These are phyloP conservation scores for Entomortierella beljakovae DNA, from an alignment of 192 early-diverging fungal genomes.

Conservation along the genomic window DNA sequence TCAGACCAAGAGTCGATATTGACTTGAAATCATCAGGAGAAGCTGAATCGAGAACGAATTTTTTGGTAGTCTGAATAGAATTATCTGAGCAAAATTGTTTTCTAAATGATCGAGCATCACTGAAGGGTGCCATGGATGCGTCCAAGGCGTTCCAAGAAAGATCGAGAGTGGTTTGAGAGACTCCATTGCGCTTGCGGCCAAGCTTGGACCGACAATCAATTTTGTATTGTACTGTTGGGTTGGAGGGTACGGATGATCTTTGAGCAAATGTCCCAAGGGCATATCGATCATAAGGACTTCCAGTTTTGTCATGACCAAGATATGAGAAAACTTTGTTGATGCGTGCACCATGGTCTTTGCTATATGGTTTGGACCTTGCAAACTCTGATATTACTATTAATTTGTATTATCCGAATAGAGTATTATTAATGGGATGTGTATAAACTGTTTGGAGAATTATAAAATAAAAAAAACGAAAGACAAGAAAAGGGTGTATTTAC, in stretches of 20 bases:
- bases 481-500: constrained; percentile 4
- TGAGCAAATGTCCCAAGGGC: constrained; percentile 46
- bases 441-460: too few species aligned
- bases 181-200: not conserved
- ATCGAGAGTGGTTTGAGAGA: constrained; percentile 9
- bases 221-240: constrained; percentile 36
- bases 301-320: constrained; percentile 35
- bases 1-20: not conserved
- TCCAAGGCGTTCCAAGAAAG: constrained; percentile 40
- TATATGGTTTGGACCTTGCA: constrained; percentile 33
- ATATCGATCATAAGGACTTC: constrained; percentile 28
- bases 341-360: constrained; percentile 37
- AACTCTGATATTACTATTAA: constrained; percentile 23
- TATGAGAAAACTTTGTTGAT: constrained; percentile 49
- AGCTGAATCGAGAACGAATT: constrained; percentile 46
- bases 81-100: constrained; percentile 29
- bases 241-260: constrained; percentile 21
- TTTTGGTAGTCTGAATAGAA: constrained; percentile 33
- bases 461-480: not conserved
- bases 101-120: constrained; percentile 17
- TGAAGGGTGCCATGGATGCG: constrained; percentile 28
- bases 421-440: not conserved
- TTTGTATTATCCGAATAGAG: not conserved
- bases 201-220: constrained; percentile 25
- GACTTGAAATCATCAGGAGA: constrained; percentile 29